Percentiles rank a stretch among this genome's conserved stretches.
These are phyloP conservation scores for Fremontodendron californicum DNA, from an alignment of 345 rosid genomes.

Conservation along the genomic window DNA sequence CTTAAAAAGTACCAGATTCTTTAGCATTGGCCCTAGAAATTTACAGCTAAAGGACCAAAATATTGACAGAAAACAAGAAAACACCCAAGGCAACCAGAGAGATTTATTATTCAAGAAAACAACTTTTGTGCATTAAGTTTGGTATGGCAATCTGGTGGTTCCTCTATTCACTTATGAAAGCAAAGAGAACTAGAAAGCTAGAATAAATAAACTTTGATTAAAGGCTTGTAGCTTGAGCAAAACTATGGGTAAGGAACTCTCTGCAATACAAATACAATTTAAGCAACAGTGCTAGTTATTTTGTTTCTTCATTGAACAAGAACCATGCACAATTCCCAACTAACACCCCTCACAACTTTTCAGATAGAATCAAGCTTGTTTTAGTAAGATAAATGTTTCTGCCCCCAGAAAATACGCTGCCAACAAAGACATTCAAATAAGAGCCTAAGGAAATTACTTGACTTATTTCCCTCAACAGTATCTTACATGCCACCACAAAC, in stretches of 20 bases:
- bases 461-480: not conserved
- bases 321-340: not conserved
- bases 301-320: not conserved
- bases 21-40: not conserved
- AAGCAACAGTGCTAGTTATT: not conserved
- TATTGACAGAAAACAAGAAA: not conserved
- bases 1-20: not conserved
- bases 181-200: not conserved
- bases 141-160: not conserved
- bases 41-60: not conserved
- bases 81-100: not conserved
- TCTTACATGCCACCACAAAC: not conserved
- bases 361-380: not conserved
- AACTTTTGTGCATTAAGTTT: not conserved
- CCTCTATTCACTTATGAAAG: not conserved
- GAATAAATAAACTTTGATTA: not conserved
- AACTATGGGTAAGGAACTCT: not conserved
- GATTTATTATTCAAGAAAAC: not conserved
- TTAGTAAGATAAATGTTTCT: not conserved
- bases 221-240: not conserved
- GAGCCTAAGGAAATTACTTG: not conserved
- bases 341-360: not conserved
- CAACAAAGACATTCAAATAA: not conserved
- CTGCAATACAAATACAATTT: not conserved
- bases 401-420: too few species aligned